Evolutionary conservation across 1,284 basidiomycete species (phyloP).

Genomic region (Peniophora sp.): DNA sequence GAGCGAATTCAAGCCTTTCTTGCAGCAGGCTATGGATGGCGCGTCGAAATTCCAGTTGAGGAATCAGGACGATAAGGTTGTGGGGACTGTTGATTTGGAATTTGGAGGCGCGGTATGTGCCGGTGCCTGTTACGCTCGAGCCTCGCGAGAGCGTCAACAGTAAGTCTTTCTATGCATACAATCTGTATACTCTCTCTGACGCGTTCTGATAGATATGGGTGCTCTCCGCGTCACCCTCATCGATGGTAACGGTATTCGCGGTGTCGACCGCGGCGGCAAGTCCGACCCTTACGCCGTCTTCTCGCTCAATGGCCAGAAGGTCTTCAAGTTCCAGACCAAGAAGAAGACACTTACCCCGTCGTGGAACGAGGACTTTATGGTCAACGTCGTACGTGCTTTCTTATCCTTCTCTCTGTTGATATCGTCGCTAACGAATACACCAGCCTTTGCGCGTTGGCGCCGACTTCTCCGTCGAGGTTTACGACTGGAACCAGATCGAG

Average conservation of each 20-base stretch:
- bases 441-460: conserved; percentile 82
- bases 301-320: conserved; percentile 71
- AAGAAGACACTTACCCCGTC: conserved; percentile 86
- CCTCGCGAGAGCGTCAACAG: conserved; percentile 91
- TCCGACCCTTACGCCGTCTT: conserved; percentile 90
- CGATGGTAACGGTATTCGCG: conserved; percentile 70
- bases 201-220: conserved; percentile 68
- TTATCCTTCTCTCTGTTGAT: neutral
- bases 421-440: conserved; percentile 3
- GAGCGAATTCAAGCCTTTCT: conserved; percentile 72
- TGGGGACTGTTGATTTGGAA: conserved; percentile 63
- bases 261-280: conserved; percentile 86
- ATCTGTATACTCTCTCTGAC: neutral
- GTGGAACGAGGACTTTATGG: conserved; percentile 79
- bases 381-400: conserved; percentile 57
- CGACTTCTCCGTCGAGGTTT: conserved; percentile 77
- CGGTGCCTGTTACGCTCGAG: conserved; percentile 82
- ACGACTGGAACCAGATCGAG: conserved; percentile 93
- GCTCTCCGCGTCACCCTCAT: conserved; percentile 77
- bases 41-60: conserved; percentile 52
- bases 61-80: conserved; percentile 36
- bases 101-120: conserved; percentile 83
- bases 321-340: conserved; percentile 84
- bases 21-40: conserved; percentile 68
- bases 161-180: conserved; percentile 31